Conservation (phyloP, 176 grass and related monocot species). For the Carex parvula region DNA sequence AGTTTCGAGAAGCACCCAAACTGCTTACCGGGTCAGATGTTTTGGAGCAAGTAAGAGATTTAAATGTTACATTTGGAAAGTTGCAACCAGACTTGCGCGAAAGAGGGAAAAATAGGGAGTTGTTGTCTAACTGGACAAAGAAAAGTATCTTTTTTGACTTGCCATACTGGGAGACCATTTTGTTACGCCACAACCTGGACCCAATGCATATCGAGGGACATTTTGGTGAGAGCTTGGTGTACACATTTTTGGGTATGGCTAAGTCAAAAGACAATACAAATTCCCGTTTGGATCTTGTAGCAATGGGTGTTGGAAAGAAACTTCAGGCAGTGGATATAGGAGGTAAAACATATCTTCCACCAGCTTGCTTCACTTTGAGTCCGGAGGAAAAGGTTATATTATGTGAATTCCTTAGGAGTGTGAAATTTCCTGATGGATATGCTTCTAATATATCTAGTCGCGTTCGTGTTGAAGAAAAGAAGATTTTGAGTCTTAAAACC, state of each 20-base stretch:
- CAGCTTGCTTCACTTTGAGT: background rate
- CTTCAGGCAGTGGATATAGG: background rate
- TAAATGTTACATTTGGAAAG: too few relatives aligned
- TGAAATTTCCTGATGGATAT: slow-evolving; percentile 22
- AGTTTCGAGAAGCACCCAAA: background rate
- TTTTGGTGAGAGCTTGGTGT: too few relatives aligned
- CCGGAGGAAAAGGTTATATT: background rate
- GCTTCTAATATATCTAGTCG: slow-evolving; percentile 21
- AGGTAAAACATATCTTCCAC: background rate
- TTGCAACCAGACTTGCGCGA: too few relatives aligned
- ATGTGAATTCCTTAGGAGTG: background rate
- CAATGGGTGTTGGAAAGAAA: slow-evolving; percentile 8
- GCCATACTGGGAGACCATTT: background rate
- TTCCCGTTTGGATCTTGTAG: background rate
- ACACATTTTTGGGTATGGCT: background rate
- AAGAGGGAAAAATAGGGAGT: too few relatives aligned
- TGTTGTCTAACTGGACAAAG: background rate
- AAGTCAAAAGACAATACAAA: background rate
- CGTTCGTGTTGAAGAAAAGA: background rate
- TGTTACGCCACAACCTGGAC: slow-evolving; percentile 13
- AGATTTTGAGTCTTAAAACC: slow-evolving; percentile 18
- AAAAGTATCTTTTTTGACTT: slow-evolving; percentile 6
- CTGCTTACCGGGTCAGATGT: too few relatives aligned
- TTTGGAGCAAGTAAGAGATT: background rate
- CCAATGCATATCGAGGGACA: slow-evolving; percentile 22